Base-by-base conservation (phyloP, 2,329 filamentous ascomycete genomes). In the Fusarium albosuccineum region DNA sequence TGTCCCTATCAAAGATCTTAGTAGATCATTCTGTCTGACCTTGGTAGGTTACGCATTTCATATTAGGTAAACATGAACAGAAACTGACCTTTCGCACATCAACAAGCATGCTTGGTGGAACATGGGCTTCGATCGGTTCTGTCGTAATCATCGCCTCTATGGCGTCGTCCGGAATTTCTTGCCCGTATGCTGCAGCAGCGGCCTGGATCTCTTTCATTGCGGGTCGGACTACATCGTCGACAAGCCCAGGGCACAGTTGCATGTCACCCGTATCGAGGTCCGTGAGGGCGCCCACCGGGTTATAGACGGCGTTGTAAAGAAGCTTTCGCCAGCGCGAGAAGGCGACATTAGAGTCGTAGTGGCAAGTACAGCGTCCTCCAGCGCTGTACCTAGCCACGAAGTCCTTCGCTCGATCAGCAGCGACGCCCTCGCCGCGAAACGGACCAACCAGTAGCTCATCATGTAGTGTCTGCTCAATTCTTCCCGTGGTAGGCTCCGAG, bases 311-410 rank as follows among this genome's bases (percentile, higher is more conserved):
- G 26, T 73, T 73, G 50, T 71, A 73, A 30, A 73, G 68, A 8
- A 73, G 66, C 27, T 73, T 73, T 39, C 63, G 57, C 70, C 70
- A 73, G 36, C 70, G 68, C 5, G 70, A 73, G 14, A 71, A 65
- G 10, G 62, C 33, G n/a, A 73, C 70, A 22, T 71, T 51, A 17
- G 64, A 39, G 44, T 73, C 70, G 26, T 60, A 68, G 49, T 65
- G 62, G 14, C 58, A 67, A 30, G 66, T 60, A 27, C 62, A 64
- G 27, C 60, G 57, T 17, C 68, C 70, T 7, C 66, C 68, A 11
- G 66, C 70, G 16, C 45, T 44, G 50, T 73, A 73, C 16, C 70
- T 59, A 44, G 61, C 57, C 13, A 73, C 64, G n/a, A 73, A 52
- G 27, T 71, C 70, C 46, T 49, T 60, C 56, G 70, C 70, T 53